Evolutionary conservation across 441 rosid genomes (phyloP), one percentile per base, ranked within the genome.

Genomic region (Jatropha multifida): DNA sequence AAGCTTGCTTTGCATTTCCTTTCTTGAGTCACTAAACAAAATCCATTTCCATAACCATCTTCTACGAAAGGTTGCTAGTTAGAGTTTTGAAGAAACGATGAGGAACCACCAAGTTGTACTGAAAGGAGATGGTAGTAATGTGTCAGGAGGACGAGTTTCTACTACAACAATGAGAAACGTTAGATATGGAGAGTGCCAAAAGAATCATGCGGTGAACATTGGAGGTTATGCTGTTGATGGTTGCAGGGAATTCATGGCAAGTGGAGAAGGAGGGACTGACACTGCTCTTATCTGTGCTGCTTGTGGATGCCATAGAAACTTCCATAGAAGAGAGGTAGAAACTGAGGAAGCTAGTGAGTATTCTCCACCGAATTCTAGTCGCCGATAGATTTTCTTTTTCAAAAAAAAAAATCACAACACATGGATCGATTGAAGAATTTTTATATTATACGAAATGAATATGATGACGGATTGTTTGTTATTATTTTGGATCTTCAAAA

Each of bases 211-310:
- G 5, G 92, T 95, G 5, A 79, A 78, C 62, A 83, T 87, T 27
- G 98, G 97, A 44, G 97, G 97, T 18, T 88, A 93, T 26, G 97
- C 98, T 0, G 91, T 94, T 7, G 98, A 94, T 18, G 98, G 98
- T 5, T 94, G 98, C 84, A 85, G 97, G 48, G 98, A 94, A 78
- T 94, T 92, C 91, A 86, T 92, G 94, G 91, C 97, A 1, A 85
- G 87, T 49, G 92, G 91, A 12, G 87, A 78, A 7, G 90, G 88
- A 69, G 96, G 90, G 11, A 80, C 87, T 1, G 69, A 2, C 7
- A 82, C 81, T 20, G 92, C 92, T 13, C 85, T 91, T 18, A 82
- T 83, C 1, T 94, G 97, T 71, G 98, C 97, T 13, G 98, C 97
- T 65, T 94, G 98, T 38, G 92, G 95, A 20, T 94, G 97, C 77